These are phyloP conservation scores for Mycena vulgaris DNA, from an alignment of 768 basidiomycete species.

Conservation along the genomic window DNA sequence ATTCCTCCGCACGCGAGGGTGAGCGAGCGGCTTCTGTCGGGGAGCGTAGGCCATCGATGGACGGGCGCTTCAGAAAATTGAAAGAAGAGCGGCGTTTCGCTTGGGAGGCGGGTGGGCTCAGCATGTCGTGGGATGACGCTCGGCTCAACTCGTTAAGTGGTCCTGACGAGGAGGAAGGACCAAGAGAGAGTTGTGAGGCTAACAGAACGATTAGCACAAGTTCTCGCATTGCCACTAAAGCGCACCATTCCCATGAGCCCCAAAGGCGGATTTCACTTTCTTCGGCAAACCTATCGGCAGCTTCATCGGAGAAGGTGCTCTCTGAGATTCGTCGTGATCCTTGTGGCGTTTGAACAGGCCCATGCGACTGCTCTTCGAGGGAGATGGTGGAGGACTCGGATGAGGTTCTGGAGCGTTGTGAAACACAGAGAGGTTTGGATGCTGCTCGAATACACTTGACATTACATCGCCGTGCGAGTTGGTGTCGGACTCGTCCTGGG, in stretches of 20 bases:
- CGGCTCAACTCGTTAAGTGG: conserved; percentile 28
- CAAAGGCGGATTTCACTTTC: conserved; percentile 65
- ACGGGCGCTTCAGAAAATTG: conserved; percentile 44
- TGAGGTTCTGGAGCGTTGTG: conserved; percentile 53
- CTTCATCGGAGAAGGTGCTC: conserved; percentile 55
- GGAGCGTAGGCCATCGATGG: conserved; percentile 53
- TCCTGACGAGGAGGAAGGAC: conserved; percentile 37
- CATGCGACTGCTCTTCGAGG: conserved; percentile 60
- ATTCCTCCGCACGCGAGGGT: conserved; percentile 38
- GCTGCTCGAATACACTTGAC: conserved; percentile 69
- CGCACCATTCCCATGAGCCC: conserved; percentile 56
- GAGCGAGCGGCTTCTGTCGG: conserved; percentile 33
- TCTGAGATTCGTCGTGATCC: conserved; percentile 52
- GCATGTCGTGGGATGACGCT: conserved; percentile 37
- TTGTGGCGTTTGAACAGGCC: conserved; percentile 71
- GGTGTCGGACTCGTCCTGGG: conserved; percentile 17
- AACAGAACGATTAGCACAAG: conserved; percentile 29
- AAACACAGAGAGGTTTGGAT: conserved; percentile 74
- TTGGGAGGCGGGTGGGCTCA: conserved; percentile 24
- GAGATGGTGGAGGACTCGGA: conserved; percentile 63
- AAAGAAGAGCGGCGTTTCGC: conserved; percentile 34
- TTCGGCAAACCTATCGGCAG: conserved; percentile 58
- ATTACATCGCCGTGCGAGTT: conserved; percentile 59
- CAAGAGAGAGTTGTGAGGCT: conserved; percentile 41
- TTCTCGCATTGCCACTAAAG: conserved; percentile 49